Evolutionary conservation across 2,329 filamentous ascomycete genomes (phyloP).

Genomic region (Cercospora beticola): DNA sequence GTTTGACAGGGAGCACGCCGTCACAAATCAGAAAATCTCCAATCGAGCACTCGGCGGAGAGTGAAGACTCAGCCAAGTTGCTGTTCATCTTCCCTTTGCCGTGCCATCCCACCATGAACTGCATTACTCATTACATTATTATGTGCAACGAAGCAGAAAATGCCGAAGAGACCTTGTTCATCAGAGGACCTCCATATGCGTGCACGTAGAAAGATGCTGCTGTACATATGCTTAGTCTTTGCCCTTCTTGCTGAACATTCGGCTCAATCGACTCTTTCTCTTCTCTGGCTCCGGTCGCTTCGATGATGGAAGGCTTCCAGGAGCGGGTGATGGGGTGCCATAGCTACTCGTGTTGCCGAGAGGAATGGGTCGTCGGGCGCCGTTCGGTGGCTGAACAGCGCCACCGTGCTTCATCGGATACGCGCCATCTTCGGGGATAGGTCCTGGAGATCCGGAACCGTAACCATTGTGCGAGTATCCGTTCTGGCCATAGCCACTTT

Average conservation of each 20-base stretch:
- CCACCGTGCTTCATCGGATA: conserved; percentile 26
- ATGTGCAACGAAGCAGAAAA: conserved; percentile 17
- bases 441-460: conserved; percentile 36
- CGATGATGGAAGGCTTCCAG: conserved; percentile 27
- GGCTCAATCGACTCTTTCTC: conserved; percentile 86
- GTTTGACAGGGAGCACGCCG: neutral
- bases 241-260: conserved; percentile 70
- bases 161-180: neutral
- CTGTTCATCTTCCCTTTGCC: neutral
- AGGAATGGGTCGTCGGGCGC: conserved; percentile 35
- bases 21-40: neutral
- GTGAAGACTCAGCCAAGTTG: neutral
- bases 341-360: conserved; percentile 29
- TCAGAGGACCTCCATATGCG: neutral
- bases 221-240: conserved; percentile 17
- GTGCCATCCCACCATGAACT: conserved; percentile 3
- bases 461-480: conserved; percentile 34
- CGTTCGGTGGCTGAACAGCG: conserved; percentile 28
- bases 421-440: conserved; percentile 43
- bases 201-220: neutral
- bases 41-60: neutral
- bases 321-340: conserved; percentile 3
- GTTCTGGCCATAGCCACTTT: conserved; percentile 33
- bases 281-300: conserved; percentile 57
- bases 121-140: conserved; percentile 25